phyloP scores from a whole-genome alignment of 768 basidiomycete genomes.

The Pholiota microspora region DNA sequence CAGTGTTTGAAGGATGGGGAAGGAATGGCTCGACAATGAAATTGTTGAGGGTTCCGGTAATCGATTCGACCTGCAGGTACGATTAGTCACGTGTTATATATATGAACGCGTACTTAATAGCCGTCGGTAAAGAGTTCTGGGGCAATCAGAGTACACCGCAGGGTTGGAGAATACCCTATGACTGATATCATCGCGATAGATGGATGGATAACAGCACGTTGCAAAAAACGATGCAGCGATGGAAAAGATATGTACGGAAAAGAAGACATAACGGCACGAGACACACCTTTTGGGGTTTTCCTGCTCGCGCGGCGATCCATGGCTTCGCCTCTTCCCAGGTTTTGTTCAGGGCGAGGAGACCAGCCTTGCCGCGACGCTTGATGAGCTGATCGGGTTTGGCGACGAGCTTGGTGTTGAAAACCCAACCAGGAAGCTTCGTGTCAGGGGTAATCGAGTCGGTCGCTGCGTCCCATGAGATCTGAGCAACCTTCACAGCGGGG shows the following conservation, averaged over 20 bases:
- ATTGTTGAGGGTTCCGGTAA: constrained; percentile 93
- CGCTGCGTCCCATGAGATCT: constrained; percentile 78
- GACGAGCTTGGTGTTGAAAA: constrained; percentile 84
- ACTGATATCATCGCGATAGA: constrained; percentile 16
- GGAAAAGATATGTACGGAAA: constrained; percentile 13
- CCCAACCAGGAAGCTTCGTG: constrained; percentile 70
- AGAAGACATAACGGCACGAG: constrained; percentile 15
- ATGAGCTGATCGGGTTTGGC: constrained; percentile 98
- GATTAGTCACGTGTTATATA: constrained; percentile 21
- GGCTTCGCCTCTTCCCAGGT: constrained; percentile 81
- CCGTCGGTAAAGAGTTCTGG: constrained; percentile 4
- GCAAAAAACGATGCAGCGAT: constrained; percentile 11
- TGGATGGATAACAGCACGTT: constrained; percentile 16
- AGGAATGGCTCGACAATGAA: constrained; percentile 99
- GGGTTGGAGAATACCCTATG: constrained; percentile 2
- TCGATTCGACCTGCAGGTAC: constrained; percentile 73
- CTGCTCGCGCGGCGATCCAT: constrained; percentile 88
- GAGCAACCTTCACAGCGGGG: constrained; percentile 77
- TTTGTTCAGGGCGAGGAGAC: constrained; percentile 93
- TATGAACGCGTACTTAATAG: constrained; percentile 15
- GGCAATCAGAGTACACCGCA: not conserved
- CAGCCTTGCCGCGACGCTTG: constrained; percentile 99
- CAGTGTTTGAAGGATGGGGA: constrained; percentile 89
- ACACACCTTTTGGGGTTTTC: constrained; percentile 87
- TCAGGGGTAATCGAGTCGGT: constrained; percentile 56